These are phyloP conservation scores for Globisporangium yorkense DNA, from an alignment of 352 stramenopile genomes.

Conservation along the genomic window DNA sequence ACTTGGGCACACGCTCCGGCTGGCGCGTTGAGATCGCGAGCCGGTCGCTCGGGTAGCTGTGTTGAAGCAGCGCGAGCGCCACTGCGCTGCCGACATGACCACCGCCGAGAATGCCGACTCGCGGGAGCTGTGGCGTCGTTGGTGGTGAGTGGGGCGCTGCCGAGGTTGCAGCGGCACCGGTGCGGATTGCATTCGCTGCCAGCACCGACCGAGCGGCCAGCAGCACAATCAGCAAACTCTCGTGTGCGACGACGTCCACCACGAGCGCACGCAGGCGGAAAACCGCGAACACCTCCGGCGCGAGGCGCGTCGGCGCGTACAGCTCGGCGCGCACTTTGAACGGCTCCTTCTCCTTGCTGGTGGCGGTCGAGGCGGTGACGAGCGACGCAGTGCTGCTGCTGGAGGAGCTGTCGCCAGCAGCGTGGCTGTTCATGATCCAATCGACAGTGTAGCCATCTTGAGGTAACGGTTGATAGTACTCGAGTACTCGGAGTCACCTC, in stretches of 20 bases:
- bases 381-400: neutral
- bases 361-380: neutral
- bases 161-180: no score
- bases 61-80: conserved; percentile 35
- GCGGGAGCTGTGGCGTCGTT: conserved; percentile 10
- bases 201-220: conserved; percentile 1
- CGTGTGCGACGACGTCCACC: conserved; percentile 8
- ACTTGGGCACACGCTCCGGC: conserved; percentile 39
- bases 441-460: no score
- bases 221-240: conserved; percentile 11
- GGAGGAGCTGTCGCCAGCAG: no score
- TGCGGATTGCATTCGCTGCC: neutral
- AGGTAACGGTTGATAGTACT: no score
- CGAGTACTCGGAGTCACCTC: no score
- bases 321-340: conserved; percentile 8
- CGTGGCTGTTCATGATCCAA: no score
- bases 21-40: conserved; percentile 56
- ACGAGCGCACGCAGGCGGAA: conserved; percentile 7
- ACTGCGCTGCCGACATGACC: conserved; percentile 46
- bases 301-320: conserved; percentile 6
- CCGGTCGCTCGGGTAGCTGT: conserved; percentile 25
- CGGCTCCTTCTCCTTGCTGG: conserved; percentile 9
- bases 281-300: conserved; percentile 1
- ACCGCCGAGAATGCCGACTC: conserved; percentile 46
- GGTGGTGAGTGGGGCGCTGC: no score